Evolutionary conservation across 345 rosid genomes (phyloP).

Genomic region (Melastoma malabathricum): DNA sequence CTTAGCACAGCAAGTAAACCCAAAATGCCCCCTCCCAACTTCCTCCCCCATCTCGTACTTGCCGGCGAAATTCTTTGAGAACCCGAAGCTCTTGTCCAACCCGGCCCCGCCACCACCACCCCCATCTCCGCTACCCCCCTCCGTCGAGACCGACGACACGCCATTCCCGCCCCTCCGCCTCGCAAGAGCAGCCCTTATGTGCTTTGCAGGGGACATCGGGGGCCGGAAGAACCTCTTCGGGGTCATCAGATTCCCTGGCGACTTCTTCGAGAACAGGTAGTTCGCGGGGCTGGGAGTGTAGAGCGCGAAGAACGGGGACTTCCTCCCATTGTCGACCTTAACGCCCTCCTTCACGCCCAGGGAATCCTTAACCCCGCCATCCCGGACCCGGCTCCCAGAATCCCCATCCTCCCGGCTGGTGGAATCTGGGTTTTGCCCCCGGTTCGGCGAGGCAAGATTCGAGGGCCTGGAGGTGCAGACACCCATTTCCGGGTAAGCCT

Average conservation of each 20-base stretch:
- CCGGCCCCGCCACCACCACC: constrained; percentile 27
- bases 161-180: constrained; percentile 38
- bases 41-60: constrained; percentile 66
- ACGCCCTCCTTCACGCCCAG: too few species aligned
- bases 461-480: too few species aligned
- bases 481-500: too few species aligned
- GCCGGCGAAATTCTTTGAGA: constrained; percentile 57
- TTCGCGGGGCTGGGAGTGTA: too few species aligned
- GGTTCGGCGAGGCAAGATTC: too few species aligned
- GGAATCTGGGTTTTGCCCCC: too few species aligned
- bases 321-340: too few species aligned
- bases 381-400: too few species aligned
- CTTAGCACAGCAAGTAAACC: constrained; percentile 86
- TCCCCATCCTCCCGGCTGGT: too few species aligned
- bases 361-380: too few species aligned
- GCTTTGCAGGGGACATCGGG: constrained; percentile 95
- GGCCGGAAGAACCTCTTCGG: constrained; percentile 64
- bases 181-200: constrained; percentile 60
- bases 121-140: constrained; percentile 32
- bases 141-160: constrained; percentile 18
- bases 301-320: too few species aligned
- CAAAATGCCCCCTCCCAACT: constrained; percentile 97
- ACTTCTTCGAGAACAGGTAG: too few species aligned
- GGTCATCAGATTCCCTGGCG: constrained; percentile 12
- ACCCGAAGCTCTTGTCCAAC: constrained; percentile 86